Conservation (phyloP, 2,329 filamentous ascomycete species). For the Ilyonectria robusta region DNA sequence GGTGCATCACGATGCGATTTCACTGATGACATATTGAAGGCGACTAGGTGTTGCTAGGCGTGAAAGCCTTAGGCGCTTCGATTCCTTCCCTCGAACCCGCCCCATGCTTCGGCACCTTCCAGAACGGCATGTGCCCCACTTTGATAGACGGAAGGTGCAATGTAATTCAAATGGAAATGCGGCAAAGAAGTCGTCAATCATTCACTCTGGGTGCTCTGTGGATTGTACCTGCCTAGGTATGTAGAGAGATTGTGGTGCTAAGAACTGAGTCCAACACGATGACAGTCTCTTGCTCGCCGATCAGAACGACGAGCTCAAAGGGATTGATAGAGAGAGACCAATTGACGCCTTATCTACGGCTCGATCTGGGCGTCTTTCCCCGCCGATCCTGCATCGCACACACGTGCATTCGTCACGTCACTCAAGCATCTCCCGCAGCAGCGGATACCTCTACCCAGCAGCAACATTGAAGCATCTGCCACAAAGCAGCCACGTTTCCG, state of each 20-base stretch:
- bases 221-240: neutral
- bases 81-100: neutral
- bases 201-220: neutral
- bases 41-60: neutral
- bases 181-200: neutral
- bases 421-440: neutral
- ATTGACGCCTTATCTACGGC: neutral
- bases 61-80: neutral
- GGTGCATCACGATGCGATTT: neutral
- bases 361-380: constrained; percentile 4
- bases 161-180: neutral
- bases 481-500: neutral
- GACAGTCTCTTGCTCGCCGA: neutral
- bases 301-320: neutral
- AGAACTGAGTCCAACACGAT: neutral
- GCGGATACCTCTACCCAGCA: neutral
- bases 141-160: neutral
- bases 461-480: neutral
- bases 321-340: neutral
- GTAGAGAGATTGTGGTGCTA: neutral
- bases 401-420: neutral
- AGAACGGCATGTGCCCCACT: neutral
- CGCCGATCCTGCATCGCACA: constrained; percentile 3
- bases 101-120: neutral
- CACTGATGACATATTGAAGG: neutral